Evolutionary conservation across 2,329 filamentous ascomycete species (phyloP).

Genomic region (Fusarium floridanum): DNA sequence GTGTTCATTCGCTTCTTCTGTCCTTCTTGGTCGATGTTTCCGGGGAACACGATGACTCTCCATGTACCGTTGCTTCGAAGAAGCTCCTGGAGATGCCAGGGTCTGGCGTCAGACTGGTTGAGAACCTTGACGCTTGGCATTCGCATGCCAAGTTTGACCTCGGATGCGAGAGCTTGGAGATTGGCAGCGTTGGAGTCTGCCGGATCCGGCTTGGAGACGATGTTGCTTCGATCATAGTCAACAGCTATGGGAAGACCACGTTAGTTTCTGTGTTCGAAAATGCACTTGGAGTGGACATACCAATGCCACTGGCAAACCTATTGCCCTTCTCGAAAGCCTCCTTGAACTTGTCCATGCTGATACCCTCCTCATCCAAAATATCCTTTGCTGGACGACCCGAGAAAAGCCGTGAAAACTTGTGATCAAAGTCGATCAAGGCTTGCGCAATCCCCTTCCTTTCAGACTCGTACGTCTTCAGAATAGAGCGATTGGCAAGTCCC

Average conservation of each 20-base stretch:
- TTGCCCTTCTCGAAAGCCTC: conserved; percentile 70
- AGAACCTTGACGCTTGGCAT: conserved; percentile 71
- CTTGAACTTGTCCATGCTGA: conserved; percentile 73
- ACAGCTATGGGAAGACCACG: not conserved
- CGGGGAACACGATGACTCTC: conserved; percentile 72
- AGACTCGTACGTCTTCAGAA: conserved; percentile 62
- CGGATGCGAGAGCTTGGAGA: conserved; percentile 14
- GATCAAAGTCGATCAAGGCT: conserved; percentile 61
- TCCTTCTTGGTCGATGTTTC: conserved; percentile 60
- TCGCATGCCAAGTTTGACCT: conserved; percentile 62
- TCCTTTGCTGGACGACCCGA: conserved; percentile 64
- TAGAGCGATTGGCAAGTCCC: conserved; percentile 3
- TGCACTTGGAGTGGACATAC: not conserved
- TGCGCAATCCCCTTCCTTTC: conserved; percentile 63
- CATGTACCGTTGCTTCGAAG: conserved; percentile 70
- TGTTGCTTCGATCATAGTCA: conserved; percentile 25
- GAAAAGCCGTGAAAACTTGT: conserved; percentile 45
- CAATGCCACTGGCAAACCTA: conserved; percentile 44
- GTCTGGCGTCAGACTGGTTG: conserved; percentile 67
- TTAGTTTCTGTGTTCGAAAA: not conserved
- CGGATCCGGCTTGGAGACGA: conserved; percentile 17
- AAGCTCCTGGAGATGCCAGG: conserved; percentile 70
- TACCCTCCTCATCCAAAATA: conserved; percentile 70
- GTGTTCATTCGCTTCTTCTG: conserved; percentile 48
- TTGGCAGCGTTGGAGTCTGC: not conserved